phyloP scores from a whole-genome alignment of 495 filamentous ascomycete species.

The Lasiosphaeria ovina region DNA sequence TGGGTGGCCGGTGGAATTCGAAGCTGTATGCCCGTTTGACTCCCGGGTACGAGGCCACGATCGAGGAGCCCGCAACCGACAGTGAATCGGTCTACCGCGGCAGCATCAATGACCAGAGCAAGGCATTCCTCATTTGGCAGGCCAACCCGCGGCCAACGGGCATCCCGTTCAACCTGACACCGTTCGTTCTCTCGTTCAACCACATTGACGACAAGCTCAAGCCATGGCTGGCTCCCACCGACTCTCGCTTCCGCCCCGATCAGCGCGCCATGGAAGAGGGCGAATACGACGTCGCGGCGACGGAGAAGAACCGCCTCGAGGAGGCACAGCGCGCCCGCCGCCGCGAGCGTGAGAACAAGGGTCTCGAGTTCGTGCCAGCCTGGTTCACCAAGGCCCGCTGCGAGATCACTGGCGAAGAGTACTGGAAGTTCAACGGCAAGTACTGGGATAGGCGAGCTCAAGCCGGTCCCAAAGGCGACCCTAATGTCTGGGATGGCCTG shows the following conservation, averaged over 20 bases:
- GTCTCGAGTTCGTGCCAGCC: slow-evolving; percentile 76
- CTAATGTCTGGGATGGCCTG: slow-evolving; percentile 45
- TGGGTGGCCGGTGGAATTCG: slow-evolving; percentile 96
- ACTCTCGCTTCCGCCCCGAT: slow-evolving; percentile 86
- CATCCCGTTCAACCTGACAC: slow-evolving; percentile 95
- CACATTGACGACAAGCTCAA: slow-evolving; percentile 73
- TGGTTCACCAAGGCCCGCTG: slow-evolving; percentile 79
- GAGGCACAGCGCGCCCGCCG: slow-evolving; percentile 85
- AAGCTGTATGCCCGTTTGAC: slow-evolving; percentile 93
- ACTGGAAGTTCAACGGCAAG: slow-evolving; percentile 82
- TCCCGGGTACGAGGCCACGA: slow-evolving; percentile 77
- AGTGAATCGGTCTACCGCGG: slow-evolving; percentile 34
- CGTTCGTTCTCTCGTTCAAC: slow-evolving; percentile 93
- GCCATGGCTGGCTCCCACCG: slow-evolving; percentile 80
- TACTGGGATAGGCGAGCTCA: slow-evolving; percentile 75
- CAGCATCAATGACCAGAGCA: slow-evolving; percentile 52
- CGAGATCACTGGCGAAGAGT: slow-evolving; percentile 80
- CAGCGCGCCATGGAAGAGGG: slow-evolving; percentile 99
- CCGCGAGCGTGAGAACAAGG: slow-evolving; percentile 66
- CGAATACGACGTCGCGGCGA: slow-evolving; percentile 86
- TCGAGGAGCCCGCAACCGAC: slow-evolving; percentile 53
- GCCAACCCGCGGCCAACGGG: slow-evolving; percentile 73
- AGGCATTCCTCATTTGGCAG: slow-evolving; percentile 92
- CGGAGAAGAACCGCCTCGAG: slow-evolving; percentile 92
- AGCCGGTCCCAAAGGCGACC: slow-evolving; percentile 48